Evolutionary conservation across 768 basidiomycete genomes (phyloP), one percentile per base, ranked within the genome.

Genomic region (Podaxis sp.): DNA sequence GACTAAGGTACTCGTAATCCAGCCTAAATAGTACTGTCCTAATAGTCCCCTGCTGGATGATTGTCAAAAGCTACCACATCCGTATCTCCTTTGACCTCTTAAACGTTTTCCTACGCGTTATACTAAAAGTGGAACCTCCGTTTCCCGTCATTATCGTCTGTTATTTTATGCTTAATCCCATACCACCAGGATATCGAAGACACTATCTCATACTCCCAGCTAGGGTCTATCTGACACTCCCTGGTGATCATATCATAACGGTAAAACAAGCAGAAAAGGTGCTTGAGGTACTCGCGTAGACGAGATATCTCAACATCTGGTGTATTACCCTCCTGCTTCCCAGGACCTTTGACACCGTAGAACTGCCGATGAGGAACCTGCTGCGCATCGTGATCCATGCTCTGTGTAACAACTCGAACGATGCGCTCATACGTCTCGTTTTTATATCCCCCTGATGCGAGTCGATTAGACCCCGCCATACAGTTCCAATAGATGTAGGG

Each of bases 401-500:
- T 12, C 0, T 5, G 15, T 6, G 67, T 68, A 5, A 70, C n/a
- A 9, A 62, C 57, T 0, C 22, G 0, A 8, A 75, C 22, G 11
- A 75, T 65, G n/a, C n/a, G 5, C 3, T 22, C 3, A 59, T 74
- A 77, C 13, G 63, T 58, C 0, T 48, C 24, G 13, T 67, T 58
- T 3, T 67, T 67, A 48, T 78, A 78, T 26, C 66, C 59, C 0
- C 74, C 74, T 9, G 67, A 67, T 9, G 68, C 68, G 4, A 77
- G 61, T 19, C 69, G 57, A 8, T 69, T 71, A 3, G 70, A 68
- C 1, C 74, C 74, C n/a, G 73, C 70, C 17, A 71, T 70, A 11
- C 74, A 28, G 49, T 79, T 80, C 69, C 79, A 73, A 55, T 76
- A 74, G 2, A 79, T 61, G 66, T 80, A 81, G 0, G 70, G 66